Conservation (phyloP, 2,329 filamentous ascomycete genomes). For the Sclerotiophoma versabilis region DNA sequence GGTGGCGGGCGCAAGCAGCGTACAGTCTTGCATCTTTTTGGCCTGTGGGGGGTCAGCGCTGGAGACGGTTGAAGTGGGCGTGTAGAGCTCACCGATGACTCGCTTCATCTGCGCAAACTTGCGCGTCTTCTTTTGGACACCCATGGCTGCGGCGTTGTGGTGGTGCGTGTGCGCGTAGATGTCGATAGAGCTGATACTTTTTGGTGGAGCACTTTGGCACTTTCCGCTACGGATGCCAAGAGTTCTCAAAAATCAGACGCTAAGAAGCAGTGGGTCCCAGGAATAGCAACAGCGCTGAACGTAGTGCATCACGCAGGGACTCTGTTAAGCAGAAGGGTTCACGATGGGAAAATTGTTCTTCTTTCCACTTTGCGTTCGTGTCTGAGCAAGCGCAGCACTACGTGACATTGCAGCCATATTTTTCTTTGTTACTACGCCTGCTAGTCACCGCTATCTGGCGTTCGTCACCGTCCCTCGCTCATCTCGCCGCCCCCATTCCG, state of each 20-base stretch:
- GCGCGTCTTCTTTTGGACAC: slow-evolving; percentile 85
- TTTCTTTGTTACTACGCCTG: neutral
- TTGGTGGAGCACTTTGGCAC: slow-evolving; percentile 23
- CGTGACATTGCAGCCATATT: neutral
- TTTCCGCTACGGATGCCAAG: slow-evolving; percentile 14
- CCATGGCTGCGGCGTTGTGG: slow-evolving; percentile 65
- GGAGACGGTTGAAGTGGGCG: neutral
- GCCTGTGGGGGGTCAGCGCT: slow-evolving; percentile 24
- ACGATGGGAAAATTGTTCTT: neutral
- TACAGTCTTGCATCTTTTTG: slow-evolving; percentile 77
- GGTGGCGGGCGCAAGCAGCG: slow-evolving; percentile 26
- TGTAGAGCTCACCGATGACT: slow-evolving; percentile 69
- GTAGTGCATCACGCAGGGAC: slow-evolving; percentile 19
- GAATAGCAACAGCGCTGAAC: slow-evolving; percentile 17
- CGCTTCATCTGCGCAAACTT: slow-evolving; percentile 88
- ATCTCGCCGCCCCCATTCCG: slow-evolving; percentile 23
- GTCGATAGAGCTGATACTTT: slow-evolving; percentile 20
- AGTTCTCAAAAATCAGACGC: slow-evolving; percentile 7
- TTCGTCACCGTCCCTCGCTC: slow-evolving; percentile 15
- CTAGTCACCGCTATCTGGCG: neutral
- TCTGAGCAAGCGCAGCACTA: neutral
- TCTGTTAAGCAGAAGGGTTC: slow-evolving; percentile 16
- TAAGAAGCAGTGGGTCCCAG: slow-evolving; percentile 6
- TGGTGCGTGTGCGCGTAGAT: slow-evolving; percentile 10
- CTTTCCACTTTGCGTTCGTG: neutral